Evolutionary conservation across 192 early-diverging fungal genomes (phyloP), one percentile per base, ranked within the genome.

Genomic region (Coemansia sp.): DNA sequence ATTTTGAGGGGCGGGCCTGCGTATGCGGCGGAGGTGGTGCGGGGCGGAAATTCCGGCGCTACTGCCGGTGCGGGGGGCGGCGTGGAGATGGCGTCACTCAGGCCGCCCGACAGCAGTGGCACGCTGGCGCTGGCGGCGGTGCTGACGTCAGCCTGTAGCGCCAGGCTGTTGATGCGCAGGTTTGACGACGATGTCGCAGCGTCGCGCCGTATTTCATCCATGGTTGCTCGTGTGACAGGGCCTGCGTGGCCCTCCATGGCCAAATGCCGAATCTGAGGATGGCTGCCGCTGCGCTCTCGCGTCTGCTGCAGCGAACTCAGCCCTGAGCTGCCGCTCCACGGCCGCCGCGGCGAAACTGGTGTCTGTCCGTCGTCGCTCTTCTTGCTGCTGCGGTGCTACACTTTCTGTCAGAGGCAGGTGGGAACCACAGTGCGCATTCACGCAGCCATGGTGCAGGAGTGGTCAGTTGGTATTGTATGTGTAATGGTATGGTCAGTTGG

Each of bases 191-290:
- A 64, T 57, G 67, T 63, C 15, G 64, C 53, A n/a, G 76, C 70
- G 22, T 79, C 76, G 43, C 76, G 71, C 12, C 76, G 76, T 59
- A 79, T 79, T 65, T 79, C 76, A 17, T 79, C 76, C 76, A 79
- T 79, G 32, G 76, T 79, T 39, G 76, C 76, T 29, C 72, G 73
- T 25, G 67, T 73, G 53, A 79, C 71, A 5, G 76, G 76, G 22
- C 76, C 76, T 21, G 53, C 65, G 65, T 70, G 76, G 72, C 68
- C 65, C 58, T 79, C 76, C 76, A 79, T 70, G n/a, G 76, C 76
- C 60, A 79, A 55, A 58, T 79, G 76, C 7, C 76, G 67, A 58
- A 79, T 79, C 58, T 73, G 76, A 1, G 76, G 76, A 41, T 79
- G 71, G 71, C 68, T 79, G 61, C 71, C 75, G 59, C 68, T 77